Conservation (phyloP, 768 basidiomycete genomes). For the Naganishia kalamii region DNA sequence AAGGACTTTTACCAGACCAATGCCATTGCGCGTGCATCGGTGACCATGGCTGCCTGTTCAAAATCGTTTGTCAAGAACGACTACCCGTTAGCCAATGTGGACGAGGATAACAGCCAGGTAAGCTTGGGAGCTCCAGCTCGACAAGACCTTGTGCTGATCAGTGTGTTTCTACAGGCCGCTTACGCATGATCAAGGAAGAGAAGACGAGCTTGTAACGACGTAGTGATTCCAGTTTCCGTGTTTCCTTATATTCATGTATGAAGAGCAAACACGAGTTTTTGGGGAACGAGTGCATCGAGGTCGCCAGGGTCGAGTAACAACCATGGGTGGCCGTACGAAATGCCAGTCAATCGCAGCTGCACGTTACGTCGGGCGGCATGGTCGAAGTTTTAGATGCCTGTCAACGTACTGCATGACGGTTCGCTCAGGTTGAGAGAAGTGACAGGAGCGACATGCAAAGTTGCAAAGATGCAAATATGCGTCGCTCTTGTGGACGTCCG, state of each 20-base stretch:
- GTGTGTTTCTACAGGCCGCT: background rate
- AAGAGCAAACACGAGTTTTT: background rate
- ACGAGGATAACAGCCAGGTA: slow-evolving; percentile 36
- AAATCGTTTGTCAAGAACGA: slow-evolving; percentile 67
- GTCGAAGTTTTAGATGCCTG: too few relatives aligned
- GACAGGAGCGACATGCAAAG: too few relatives aligned
- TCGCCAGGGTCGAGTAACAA: too few relatives aligned
- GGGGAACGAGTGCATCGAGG: background rate
- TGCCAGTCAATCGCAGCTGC: too few relatives aligned
- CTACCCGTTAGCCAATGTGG: slow-evolving; percentile 31
- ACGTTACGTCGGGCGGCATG: too few relatives aligned
- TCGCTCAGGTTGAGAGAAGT: too few relatives aligned
- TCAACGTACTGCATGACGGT: too few relatives aligned
- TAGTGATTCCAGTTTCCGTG: slow-evolving; percentile 15
- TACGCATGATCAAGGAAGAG: slow-evolving; percentile 3
- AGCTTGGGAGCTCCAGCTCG: background rate
- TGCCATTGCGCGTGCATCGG: slow-evolving; percentile 84
- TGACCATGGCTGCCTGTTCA: slow-evolving; percentile 91
- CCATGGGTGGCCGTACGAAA: too few relatives aligned
- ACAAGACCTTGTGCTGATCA: background rate
- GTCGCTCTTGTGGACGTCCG: background rate
- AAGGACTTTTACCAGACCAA: slow-evolving; percentile 94
- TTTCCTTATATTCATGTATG: slow-evolving; percentile 17
- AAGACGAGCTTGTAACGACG: slow-evolving; percentile 8
- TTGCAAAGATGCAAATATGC: too few relatives aligned